phyloP scores from a whole-genome alignment of 305 asterid genomes.

The Andrographis paniculata region DNA sequence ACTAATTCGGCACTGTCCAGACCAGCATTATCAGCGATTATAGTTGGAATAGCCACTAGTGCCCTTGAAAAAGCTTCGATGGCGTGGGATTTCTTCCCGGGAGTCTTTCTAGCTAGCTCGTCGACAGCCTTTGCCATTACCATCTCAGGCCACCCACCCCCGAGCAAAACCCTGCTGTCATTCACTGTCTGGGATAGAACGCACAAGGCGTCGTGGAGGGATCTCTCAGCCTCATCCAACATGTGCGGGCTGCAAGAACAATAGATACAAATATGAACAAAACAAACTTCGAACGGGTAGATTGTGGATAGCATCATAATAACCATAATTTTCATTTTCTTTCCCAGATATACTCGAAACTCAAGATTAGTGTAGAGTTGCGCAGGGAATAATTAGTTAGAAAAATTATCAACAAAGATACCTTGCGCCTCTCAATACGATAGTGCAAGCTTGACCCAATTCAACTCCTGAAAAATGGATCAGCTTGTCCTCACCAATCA shows the following conservation, averaged over 20 bases:
- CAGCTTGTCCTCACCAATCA: constrained; percentile 94
- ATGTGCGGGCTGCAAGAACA: constrained; percentile 56
- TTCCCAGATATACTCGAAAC: too few relatives aligned
- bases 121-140: constrained; percentile 88
- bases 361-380: too few relatives aligned
- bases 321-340: too few relatives aligned
- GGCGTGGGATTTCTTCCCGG: constrained; percentile 78
- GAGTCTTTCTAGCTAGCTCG: constrained; percentile 78
- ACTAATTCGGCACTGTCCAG: constrained; percentile 79
- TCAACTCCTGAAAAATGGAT: constrained; percentile 90
- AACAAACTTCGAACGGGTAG: too few relatives aligned
- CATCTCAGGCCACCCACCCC: constrained; percentile 99
- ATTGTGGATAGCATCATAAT: too few relatives aligned
- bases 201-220: constrained; percentile 83
- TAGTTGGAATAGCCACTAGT: constrained; percentile 69
- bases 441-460: constrained; percentile 94
- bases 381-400: neutral
- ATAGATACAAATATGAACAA: too few relatives aligned
- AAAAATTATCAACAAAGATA: constrained; percentile 14
- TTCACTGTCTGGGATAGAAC: constrained; percentile 81
- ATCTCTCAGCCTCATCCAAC: constrained; percentile 85
- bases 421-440: constrained; percentile 95
- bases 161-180: constrained; percentile 74
- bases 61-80: constrained; percentile 87
- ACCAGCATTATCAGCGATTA: constrained; percentile 91